Percentiles rank a stretch among this genome's conserved stretches.
Conservation (phyloP, 2,329 filamentous ascomycete genomes). For the Geosmithia morbida region DNA sequence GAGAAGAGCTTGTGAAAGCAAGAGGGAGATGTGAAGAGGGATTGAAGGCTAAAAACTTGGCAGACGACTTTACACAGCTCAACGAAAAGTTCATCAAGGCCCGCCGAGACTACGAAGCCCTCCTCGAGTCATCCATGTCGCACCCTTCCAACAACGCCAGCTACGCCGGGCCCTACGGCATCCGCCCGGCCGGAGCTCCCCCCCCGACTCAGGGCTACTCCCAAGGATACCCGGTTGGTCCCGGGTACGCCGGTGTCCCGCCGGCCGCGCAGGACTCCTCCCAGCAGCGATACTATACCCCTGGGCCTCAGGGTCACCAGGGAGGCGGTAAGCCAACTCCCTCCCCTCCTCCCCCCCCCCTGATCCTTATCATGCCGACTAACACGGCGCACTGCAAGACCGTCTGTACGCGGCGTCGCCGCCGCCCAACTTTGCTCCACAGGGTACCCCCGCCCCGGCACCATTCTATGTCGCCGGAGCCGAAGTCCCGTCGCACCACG, state of each 20-base stretch:
- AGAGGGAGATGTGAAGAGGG: constrained; percentile 2
- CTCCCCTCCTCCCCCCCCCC: not conserved
- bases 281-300: constrained; percentile 55
- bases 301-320: constrained; percentile 25
- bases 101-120: constrained; percentile 83
- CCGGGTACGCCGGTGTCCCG: constrained; percentile 10
- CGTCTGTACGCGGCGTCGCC: constrained; percentile 31
- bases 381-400: not conserved
- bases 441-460: constrained; percentile 32
- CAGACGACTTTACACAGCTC: constrained; percentile 94
- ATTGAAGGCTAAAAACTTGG: not conserved
- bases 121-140: constrained; percentile 94
- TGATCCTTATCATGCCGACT: not conserved
- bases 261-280: constrained; percentile 14
- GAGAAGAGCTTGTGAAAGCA: not conserved
- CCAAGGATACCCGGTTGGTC: constrained; percentile 17
- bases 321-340: not conserved
- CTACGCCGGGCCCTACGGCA: constrained; percentile 51
- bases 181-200: constrained; percentile 28
- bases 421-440: constrained; percentile 37
- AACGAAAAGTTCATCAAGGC: constrained; percentile 99
- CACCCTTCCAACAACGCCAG: constrained; percentile 70
- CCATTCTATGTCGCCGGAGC: constrained; percentile 53
- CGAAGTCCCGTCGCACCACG: constrained; percentile 30
- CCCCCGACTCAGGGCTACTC: constrained; percentile 27